These are phyloP conservation scores for Talaromyces albobiverticillius DNA, from an alignment of 2,329 filamentous ascomycete species.

Conservation along the genomic window DNA sequence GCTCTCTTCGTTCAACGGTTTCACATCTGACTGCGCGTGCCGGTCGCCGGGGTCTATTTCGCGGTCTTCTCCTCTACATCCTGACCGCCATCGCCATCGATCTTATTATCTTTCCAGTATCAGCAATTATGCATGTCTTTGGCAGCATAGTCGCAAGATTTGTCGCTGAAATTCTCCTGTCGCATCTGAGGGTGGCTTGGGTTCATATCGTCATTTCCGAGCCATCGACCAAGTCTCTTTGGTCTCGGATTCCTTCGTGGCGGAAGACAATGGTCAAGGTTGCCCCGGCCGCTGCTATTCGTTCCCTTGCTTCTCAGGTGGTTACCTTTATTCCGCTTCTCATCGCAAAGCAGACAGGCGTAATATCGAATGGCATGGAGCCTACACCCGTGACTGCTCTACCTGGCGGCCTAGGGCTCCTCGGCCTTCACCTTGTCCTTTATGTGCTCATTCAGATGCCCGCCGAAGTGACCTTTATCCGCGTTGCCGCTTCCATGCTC, in stretches of 20 bases:
- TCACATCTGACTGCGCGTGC: conserved; percentile 61
- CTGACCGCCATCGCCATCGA: conserved; percentile 46
- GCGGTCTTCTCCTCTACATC: conserved; percentile 58
- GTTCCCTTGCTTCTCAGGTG: conserved; percentile 55
- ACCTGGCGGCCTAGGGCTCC: conserved; percentile 26
- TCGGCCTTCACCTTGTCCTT: conserved; percentile 45
- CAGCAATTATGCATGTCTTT: conserved; percentile 33
- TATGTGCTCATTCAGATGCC: conserved; percentile 69
- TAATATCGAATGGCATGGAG: conserved; percentile 40
- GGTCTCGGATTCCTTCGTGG: conserved; percentile 62
- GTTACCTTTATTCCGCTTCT: conserved; percentile 35
- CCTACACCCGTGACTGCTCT: conserved; percentile 35
- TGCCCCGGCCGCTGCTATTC: conserved; percentile 64
- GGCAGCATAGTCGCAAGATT: conserved; percentile 49
- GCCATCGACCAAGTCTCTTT: conserved; percentile 62
- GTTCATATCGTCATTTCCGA: conserved; percentile 80
- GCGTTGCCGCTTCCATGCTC: conserved; percentile 83
- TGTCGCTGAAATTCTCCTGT: conserved; percentile 59
- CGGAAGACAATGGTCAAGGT: conserved; percentile 67
- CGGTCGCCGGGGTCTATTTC: conserved; percentile 66
- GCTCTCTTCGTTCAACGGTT: conserved; percentile 57
- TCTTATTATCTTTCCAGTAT: conserved; percentile 47
- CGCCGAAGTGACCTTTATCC: conserved; percentile 70
- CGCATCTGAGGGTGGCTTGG: conserved; percentile 73
- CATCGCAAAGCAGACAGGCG: conserved; percentile 48